These are phyloP conservation scores for Ophiognomonia clavigignenti-juglandacearum DNA, from an alignment of 2,329 filamentous ascomycete genomes.

Conservation along the genomic window DNA sequence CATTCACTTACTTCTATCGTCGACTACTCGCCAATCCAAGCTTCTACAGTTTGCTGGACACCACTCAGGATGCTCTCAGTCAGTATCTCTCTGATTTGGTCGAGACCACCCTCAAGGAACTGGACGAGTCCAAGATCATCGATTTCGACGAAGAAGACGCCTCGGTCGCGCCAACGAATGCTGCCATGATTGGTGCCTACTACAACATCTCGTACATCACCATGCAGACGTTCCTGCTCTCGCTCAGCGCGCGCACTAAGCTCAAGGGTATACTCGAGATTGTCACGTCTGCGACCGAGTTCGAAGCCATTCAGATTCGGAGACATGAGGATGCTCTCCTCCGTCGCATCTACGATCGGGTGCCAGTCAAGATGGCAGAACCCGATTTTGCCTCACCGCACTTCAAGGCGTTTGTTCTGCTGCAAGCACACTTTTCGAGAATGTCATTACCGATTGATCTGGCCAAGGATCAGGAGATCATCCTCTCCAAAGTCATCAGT, in stretches of 20 bases:
- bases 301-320: constrained; percentile 90
- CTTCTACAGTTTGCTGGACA: constrained; percentile 87
- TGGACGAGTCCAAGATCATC: constrained; percentile 90
- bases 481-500: constrained; percentile 79
- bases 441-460: constrained; percentile 96
- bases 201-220: constrained; percentile 99
- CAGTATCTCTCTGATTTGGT: constrained; percentile 92
- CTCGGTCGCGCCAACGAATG: constrained; percentile 81
- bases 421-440: constrained; percentile 95
- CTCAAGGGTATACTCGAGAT: constrained; percentile 97
- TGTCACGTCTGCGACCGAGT: constrained; percentile 92
- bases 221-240: constrained; percentile 97
- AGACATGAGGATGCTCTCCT: constrained; percentile 86
- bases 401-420: constrained; percentile 95
- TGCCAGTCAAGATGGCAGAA: constrained; percentile 92
- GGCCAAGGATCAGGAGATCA: constrained; percentile 88
- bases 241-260: constrained; percentile 82
- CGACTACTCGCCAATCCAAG: constrained; percentile 91
- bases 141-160: constrained; percentile 94
- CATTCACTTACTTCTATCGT: constrained; percentile 97
- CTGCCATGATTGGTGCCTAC: constrained; percentile 96
- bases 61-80: constrained; percentile 89
- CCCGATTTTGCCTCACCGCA: constrained; percentile 87
- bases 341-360: constrained; percentile 86
- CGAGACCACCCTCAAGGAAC: constrained; percentile 84